These are phyloP conservation scores for Malassezia sp. DNA, from an alignment of 1,284 basidiomycete species.

Conservation along the genomic window DNA sequence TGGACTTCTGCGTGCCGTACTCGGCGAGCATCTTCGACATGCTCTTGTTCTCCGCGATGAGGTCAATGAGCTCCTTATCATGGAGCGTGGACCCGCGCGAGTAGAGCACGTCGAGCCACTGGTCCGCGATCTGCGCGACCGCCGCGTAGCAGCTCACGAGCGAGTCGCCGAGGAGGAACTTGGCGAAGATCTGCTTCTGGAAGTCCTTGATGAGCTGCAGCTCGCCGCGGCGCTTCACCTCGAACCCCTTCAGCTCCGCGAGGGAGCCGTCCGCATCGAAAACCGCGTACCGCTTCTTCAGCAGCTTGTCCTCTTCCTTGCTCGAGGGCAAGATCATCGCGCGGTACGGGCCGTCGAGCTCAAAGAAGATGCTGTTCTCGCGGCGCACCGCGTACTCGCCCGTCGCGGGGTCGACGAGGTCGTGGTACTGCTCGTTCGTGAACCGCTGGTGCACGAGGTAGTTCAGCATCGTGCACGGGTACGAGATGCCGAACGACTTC, in stretches of 20 bases:
- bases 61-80: slow-evolving; percentile 88
- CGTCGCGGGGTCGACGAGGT: slow-evolving; percentile 55
- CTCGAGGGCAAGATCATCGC: slow-evolving; percentile 99
- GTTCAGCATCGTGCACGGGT: slow-evolving; percentile 99
- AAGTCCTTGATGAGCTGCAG: slow-evolving; percentile 99
- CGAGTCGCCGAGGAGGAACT: slow-evolving; percentile 82
- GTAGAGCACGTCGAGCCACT: slow-evolving; percentile 94
- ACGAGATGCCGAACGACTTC: slow-evolving; percentile 82
- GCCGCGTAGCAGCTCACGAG: slow-evolving; percentile 90
- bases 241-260: slow-evolving; percentile 96
- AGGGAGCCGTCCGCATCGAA: slow-evolving; percentile 96
- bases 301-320: slow-evolving; percentile 95
- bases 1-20: slow-evolving; percentile 92
- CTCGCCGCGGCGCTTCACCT: slow-evolving; percentile 95
- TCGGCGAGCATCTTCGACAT: slow-evolving; percentile 96
- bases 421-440: slow-evolving; percentile 97
- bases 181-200: slow-evolving; percentile 96
- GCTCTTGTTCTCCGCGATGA: slow-evolving; percentile 95
- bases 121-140: slow-evolving; percentile 84
- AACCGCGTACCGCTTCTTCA: slow-evolving; percentile 99
- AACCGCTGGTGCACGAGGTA: slow-evolving; percentile 90
- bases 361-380: slow-evolving; percentile 99
- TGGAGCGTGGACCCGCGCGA: slow-evolving; percentile 69
- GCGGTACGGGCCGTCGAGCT: slow-evolving; percentile 93
- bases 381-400: slow-evolving; percentile 77